phyloP scores from a whole-genome alignment of 768 basidiomycete genomes.

The Pisolithus tinctorius region DNA sequence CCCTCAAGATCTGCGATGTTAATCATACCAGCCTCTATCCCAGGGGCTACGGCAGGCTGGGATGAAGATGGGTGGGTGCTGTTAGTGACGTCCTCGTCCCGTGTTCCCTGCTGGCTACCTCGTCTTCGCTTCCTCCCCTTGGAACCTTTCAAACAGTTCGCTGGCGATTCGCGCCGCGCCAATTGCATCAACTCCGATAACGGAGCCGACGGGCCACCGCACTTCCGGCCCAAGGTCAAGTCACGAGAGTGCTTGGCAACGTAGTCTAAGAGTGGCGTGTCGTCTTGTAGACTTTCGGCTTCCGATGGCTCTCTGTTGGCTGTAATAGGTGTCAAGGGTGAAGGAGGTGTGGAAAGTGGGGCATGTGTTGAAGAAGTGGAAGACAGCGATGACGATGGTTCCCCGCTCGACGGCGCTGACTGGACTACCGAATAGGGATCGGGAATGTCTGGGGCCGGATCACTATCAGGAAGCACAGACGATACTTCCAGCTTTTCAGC shows the following conservation, averaged over 20 bases:
- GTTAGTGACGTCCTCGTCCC: not conserved
- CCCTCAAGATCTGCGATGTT: too few relatives aligned
- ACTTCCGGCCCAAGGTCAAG: not conserved
- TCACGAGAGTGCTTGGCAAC: not conserved
- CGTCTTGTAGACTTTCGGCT: not conserved
- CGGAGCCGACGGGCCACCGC: constrained; percentile 17
- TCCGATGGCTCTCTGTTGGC: not conserved
- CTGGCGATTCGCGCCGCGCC: constrained; percentile 8
- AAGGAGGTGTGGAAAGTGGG: not conserved
- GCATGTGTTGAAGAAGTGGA: not conserved
- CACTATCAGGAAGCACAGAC: too few relatives aligned
- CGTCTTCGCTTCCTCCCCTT: not conserved
- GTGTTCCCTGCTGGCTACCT: not conserved
- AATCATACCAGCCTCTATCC: not conserved
- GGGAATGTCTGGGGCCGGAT: not conserved
- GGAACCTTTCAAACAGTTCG: too few relatives aligned
- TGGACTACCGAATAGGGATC: not conserved
- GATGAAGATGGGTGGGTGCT: too few relatives aligned
- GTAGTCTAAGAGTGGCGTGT: not conserved
- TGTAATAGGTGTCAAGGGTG: not conserved
- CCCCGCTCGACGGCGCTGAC: not conserved
- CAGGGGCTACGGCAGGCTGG: not conserved
- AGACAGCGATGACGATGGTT: not conserved
- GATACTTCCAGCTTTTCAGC: not conserved
- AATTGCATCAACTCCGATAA: constrained; percentile 10